phyloP scores from a whole-genome alignment of 768 basidiomycete species.

The Panaeolus cyanescens region DNA sequence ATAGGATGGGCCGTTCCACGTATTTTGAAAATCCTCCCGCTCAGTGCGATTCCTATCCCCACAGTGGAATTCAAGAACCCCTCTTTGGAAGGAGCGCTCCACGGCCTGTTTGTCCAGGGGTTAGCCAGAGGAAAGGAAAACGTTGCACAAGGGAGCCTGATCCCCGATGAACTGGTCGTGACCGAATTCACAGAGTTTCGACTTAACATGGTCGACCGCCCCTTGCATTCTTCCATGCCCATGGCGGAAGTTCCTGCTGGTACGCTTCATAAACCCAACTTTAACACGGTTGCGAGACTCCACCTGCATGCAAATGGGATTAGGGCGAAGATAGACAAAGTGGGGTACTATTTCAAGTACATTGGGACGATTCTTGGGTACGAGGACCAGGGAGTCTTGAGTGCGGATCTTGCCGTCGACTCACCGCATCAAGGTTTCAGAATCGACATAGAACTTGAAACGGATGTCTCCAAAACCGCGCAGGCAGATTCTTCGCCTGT shows the following conservation, averaged over 20 bases:
- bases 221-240: neutral
- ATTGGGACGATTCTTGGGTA: conserved; percentile 27
- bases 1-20: conserved; percentile 36
- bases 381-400: conserved; percentile 39
- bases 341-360: conserved; percentile 41
- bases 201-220: conserved; percentile 29
- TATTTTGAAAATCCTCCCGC: conserved; percentile 26
- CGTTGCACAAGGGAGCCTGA: conserved; percentile 20
- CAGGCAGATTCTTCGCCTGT: neutral
- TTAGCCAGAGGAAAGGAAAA: conserved; percentile 15
- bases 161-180: conserved; percentile 35
- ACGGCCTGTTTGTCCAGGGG: conserved; percentile 31
- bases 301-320: conserved; percentile 36
- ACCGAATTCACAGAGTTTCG: conserved; percentile 36
- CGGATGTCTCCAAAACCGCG: conserved; percentile 16
- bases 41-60: conserved; percentile 33
- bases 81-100: conserved; percentile 30
- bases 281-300: conserved; percentile 24
- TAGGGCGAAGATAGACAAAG: conserved; percentile 28
- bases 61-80: conserved; percentile 37
- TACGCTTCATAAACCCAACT: conserved; percentile 7
- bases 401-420: conserved; percentile 32
- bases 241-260: conserved; percentile 4
- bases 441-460: conserved; percentile 32
- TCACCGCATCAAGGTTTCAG: conserved; percentile 24